These are phyloP conservation scores for Pyrrhoderma lamaoense DNA, from an alignment of 1,284 basidiomycete species.

Conservation along the genomic window DNA sequence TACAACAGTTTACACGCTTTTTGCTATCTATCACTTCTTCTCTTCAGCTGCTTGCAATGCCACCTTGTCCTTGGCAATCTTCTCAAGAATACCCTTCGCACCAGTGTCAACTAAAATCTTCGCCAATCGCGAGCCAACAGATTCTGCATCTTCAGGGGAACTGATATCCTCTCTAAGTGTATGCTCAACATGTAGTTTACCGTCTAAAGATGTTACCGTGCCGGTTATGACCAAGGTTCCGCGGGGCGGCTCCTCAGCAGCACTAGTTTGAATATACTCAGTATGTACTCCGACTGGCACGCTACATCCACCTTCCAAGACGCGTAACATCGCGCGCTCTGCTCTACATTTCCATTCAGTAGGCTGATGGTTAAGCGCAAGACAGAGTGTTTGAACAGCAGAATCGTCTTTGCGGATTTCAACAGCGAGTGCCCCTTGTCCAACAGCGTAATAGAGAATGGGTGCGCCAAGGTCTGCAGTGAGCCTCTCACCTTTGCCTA, in stretches of 20 bases:
- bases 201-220: conserved; percentile 76
- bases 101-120: conserved; percentile 57
- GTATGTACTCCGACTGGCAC: conserved; percentile 91
- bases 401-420: conserved; percentile 78
- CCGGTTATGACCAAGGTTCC: conserved; percentile 59
- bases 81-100: conserved; percentile 71
- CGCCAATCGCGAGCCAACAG: conserved; percentile 62
- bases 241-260: conserved; percentile 24
- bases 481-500: conserved; percentile 72
- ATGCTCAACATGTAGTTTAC: conserved; percentile 62
- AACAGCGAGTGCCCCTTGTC: conserved; percentile 87
- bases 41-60: conserved; percentile 37
- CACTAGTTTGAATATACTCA: conserved; percentile 31
- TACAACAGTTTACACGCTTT: not conserved
- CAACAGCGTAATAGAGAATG: conserved; percentile 82
- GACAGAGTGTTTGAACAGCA: conserved; percentile 55
- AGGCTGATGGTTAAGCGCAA: conserved; percentile 62
- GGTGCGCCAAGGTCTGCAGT: conserved; percentile 74
- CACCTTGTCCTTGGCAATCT: conserved; percentile 64
- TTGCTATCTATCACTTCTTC: conserved; percentile 2
- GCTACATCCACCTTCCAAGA: conserved; percentile 94
- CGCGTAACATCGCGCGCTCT: conserved; percentile 81
- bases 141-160: conserved; percentile 56
- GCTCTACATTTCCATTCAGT: conserved; percentile 73
- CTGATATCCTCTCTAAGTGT: conserved; percentile 49